These are phyloP conservation scores for Myxozyma mucilagina DNA, from an alignment of 805 yeast genomes.

Conservation along the genomic window DNA sequence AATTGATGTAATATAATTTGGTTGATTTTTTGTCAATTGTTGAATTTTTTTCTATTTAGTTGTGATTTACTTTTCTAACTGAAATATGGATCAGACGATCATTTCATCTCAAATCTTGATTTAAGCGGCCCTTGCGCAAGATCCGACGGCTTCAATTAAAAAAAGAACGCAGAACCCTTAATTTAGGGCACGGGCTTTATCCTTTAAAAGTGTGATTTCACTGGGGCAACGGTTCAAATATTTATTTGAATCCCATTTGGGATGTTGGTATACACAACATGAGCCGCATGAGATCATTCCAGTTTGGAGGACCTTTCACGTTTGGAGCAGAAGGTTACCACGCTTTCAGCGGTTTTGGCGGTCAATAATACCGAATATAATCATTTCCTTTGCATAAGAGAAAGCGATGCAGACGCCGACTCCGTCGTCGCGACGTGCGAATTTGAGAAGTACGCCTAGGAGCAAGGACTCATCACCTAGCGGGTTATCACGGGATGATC, in stretches of 20 bases:
- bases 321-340: too few species aligned
- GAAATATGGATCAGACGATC: not conserved
- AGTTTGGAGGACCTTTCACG: not conserved
- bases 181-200: not conserved
- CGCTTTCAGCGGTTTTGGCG: too few species aligned
- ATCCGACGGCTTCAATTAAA: not conserved
- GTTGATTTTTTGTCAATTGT: not conserved
- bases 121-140: too few species aligned
- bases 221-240: slow-evolving; percentile 8
- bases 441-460: not conserved
- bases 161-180: not conserved
- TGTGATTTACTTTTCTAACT: not conserved
- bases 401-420: slow-evolving; percentile 7
- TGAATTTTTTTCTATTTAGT: not conserved
- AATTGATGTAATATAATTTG: too few species aligned
- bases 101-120: too few species aligned
- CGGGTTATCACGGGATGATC: not conserved
- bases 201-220: not conserved
- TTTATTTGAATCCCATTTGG: not conserved
- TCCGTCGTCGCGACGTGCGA: slow-evolving; percentile 5
- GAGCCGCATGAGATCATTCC: not conserved
- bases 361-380: not conserved
- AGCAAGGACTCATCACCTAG: not conserved
- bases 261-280: not conserved
- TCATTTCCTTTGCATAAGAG: not conserved